These are phyloP conservation scores for Aristolochia californica DNA, from an alignment of 164 flowering plant genomes.

Conservation along the genomic window DNA sequence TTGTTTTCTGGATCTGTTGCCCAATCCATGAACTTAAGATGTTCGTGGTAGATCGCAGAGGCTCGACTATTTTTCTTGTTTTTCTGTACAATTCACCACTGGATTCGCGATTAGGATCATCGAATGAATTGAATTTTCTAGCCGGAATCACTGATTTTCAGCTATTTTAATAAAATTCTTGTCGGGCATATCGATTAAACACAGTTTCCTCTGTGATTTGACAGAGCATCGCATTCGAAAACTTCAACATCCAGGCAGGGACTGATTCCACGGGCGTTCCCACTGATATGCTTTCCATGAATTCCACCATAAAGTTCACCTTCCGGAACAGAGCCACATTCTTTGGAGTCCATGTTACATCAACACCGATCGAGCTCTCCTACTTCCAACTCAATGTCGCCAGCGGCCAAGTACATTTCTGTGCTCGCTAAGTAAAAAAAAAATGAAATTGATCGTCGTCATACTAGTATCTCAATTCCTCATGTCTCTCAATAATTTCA, in stretches of 20 bases:
- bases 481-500: background rate
- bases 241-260: slow-evolving; percentile 62
- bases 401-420: slow-evolving; percentile 58
- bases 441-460: too few relatives aligned
- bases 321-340: slow-evolving; percentile 80
- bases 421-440: background rate
- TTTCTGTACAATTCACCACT: too few relatives aligned
- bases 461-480: background rate
- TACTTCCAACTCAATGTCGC: slow-evolving; percentile 48
- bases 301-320: slow-evolving; percentile 55
- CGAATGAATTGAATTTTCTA: too few relatives aligned
- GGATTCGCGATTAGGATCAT: too few relatives aligned
- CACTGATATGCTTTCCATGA: slow-evolving; percentile 72
- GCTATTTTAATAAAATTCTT: background rate
- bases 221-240: slow-evolving; percentile 69
- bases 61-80: too few relatives aligned
- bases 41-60: too few relatives aligned
- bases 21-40: too few relatives aligned
- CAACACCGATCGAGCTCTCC: slow-evolving; percentile 60
- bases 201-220: background rate
- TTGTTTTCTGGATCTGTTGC: too few relatives aligned
- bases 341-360: slow-evolving; percentile 75
- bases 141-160: background rate
- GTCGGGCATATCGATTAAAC: background rate
- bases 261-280: slow-evolving; percentile 74